Conservation (phyloP, 2,329 filamentous ascomycete species). For the Fusarium concolor region DNA sequence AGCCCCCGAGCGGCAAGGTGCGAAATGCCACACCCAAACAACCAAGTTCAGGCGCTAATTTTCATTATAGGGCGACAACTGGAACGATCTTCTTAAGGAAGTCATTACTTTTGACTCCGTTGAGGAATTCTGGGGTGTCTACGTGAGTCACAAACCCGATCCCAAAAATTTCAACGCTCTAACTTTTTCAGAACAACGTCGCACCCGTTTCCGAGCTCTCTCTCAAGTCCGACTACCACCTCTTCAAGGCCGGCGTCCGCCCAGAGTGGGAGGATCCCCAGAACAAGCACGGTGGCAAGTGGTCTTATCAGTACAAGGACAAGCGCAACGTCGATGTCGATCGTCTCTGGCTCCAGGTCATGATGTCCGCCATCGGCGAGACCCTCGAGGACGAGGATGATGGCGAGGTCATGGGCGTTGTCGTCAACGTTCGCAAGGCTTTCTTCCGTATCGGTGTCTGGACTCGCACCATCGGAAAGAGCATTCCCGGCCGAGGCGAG, state of each 20-base stretch:
- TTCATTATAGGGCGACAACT: constrained; percentile 86
- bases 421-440: constrained; percentile 97
- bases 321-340: constrained; percentile 93
- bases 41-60: constrained; percentile 17
- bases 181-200: constrained; percentile 86
- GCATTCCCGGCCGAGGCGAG: constrained; percentile 79
- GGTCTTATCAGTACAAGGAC: constrained; percentile 98
- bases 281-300: constrained; percentile 99
- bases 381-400: constrained; percentile 95
- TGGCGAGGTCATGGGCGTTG: constrained; percentile 98
- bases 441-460: constrained; percentile 98
- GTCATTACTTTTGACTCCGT: constrained; percentile 99
- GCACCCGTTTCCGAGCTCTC: constrained; percentile 94
- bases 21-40: constrained; percentile 36
- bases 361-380: constrained; percentile 96
- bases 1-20: constrained; percentile 96
- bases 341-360: constrained; percentile 95
- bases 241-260: constrained; percentile 97
- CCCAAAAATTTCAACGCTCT: constrained; percentile 18
- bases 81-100: constrained; percentile 97
- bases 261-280: constrained; percentile 98
- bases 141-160: constrained; percentile 71
- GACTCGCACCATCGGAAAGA: constrained; percentile 94
- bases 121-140: constrained; percentile 99
- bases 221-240: constrained; percentile 98